phyloP scores from a whole-genome alignment of 108 stramenopile species.

The Mediolabrus comicus region DNA sequence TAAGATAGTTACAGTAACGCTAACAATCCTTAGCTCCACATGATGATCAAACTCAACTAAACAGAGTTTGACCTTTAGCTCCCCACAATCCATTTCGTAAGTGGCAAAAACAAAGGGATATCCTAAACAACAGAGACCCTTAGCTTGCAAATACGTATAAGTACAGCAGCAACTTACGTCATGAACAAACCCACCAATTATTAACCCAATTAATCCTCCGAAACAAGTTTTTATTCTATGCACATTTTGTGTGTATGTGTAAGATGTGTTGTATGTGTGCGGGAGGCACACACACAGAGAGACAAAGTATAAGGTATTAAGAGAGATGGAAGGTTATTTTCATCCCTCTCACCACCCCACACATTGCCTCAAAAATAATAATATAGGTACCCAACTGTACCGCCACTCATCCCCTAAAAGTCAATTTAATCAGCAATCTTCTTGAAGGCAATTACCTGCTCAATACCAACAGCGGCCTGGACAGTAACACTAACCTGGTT shows the following conservation, averaged over 20 bases:
- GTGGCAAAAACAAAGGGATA: background rate
- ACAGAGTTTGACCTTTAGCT: background rate
- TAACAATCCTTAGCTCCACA: background rate
- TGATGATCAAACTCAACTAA: background rate
- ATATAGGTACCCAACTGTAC: too few species aligned
- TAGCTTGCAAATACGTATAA: too few species aligned
- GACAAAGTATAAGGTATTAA: too few species aligned
- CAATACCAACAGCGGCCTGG: conserved; percentile 87
- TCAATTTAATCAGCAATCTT: conserved; percentile 41
- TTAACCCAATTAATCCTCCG: background rate
- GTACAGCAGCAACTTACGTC: too few species aligned
- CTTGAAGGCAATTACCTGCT: conserved; percentile 90
- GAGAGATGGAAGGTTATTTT: background rate
- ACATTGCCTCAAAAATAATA: too few species aligned
- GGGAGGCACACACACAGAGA: background rate
- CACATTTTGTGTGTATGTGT: background rate
- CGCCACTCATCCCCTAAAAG: background rate
- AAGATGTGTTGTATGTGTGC: background rate
- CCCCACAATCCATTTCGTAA: background rate
- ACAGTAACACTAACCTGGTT: conserved; percentile 84
- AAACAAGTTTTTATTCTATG: background rate
- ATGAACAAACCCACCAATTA: background rate
- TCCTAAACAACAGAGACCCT: too few species aligned
- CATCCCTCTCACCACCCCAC: too few species aligned
- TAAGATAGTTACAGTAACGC: background rate